Evolutionary conservation across 139 green algal genomes (phyloP), one percentile per base, ranked within the genome.

Genomic region (Tetraselmis chui): DNA sequence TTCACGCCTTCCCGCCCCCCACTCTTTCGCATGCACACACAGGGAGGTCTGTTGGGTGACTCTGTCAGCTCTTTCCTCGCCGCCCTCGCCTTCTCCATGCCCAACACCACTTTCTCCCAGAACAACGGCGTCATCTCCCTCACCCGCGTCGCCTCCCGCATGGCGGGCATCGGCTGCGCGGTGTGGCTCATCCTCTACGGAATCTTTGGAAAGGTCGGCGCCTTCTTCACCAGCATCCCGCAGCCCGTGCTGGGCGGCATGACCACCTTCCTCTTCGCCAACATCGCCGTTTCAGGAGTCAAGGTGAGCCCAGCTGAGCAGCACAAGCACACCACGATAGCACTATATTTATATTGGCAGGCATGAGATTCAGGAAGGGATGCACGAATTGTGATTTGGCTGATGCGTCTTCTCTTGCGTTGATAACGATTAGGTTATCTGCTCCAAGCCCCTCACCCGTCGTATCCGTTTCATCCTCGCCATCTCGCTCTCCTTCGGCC

Each of bases 51-150:
- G 29, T 22, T 79, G 29, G 76, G 29, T 18, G 76, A 79, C 29
- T 79, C 29, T 5, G 29, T 79, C 11, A 45, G 29, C 76, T 45
- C 29, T 22, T 45, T 31, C 29, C 29, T 79, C 29, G 29, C 76
- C 29, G 29, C 29, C 76, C 76, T 79, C 29, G 76, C 76, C 29
- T 45, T 79, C 29, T 45, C 29, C 76, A 79, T 79, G 76, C 76
- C 76, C 29, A 79, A 79, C 76, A 79, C 76, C 76, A 79, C 76
- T 22, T 79, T 79, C 29, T 45, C 29, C 29, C 91, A 94, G 85
- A 96, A 96, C 88, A 96, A 96, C 59, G 93, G 92, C 29, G 90
- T 96, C 31, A 96, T 96, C 58, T 78, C 85, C 11, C 86, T 96
- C 30, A 82, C 82, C 5, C 30, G 77, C 27, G 75, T 31, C 58